Evolutionary conservation across 805 yeast genomes (phyloP), one percentile per base, ranked within the genome.

Genomic region (Starmerella apis): DNA sequence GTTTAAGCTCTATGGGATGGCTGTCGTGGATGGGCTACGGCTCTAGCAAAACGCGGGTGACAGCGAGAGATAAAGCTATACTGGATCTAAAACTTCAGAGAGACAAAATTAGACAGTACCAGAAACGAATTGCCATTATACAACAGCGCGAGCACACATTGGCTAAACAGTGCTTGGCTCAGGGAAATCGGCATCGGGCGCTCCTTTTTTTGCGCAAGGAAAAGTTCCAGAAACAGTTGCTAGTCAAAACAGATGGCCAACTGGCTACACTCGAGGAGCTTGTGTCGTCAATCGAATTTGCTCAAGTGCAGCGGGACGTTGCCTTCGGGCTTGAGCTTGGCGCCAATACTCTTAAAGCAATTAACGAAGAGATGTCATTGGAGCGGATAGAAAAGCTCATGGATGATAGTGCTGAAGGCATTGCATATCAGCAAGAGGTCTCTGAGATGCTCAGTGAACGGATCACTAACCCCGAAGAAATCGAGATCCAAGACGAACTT

Each of bases 61-160:
- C 95, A 6, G 73, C 80, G 32, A 88, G 87, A 58, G 98, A 92
- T 62, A 77, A 72, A 61, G 96, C 96, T 0, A 76, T 92, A 10
- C 72, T 86, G 56, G 92, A 88, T 61, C 72, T 92, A 58, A 92
- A 92, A 63, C 70, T 83, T 33, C 96, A 94, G 59, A 72, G 96
- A 53, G 98, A 92, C 66, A 81, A 81, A 55, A 72, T 92, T 20
- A 77, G 77, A 57, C 84, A 82, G 64, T 84, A 87, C 56, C 83
- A 79, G 59, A 69, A 69, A 42, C 76, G 78, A 52, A 74, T 88
- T 32, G 69, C 71, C 25, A 64, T 67, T 0, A 75, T 85, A 3
- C 74, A 86, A 16, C 71, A 70, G 10, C 69, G 76, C 30, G 96
- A 92, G 64, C 71, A 71, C 1, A 69, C 70, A 38, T 64, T 81